Percentiles rank a stretch among this genome's conserved stretches.
Evolutionary conservation across 2,329 filamentous ascomycete genomes (phyloP).

Genomic region (Neofusicoccum sp.): DNA sequence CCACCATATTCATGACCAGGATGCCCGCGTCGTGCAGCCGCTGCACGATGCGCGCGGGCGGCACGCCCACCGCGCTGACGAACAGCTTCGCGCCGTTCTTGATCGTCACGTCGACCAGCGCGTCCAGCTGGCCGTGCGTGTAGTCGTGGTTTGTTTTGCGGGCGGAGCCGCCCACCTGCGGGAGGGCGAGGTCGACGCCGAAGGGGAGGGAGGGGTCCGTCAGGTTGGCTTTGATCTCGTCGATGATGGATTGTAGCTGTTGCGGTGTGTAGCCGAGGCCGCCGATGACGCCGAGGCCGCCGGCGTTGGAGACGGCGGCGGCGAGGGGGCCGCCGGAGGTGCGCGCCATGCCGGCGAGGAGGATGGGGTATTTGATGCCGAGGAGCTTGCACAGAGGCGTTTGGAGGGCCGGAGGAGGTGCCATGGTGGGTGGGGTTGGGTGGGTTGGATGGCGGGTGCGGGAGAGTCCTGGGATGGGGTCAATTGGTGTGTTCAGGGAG

Average conservation of each 20-base stretch:
- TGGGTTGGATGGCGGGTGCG: background rate
- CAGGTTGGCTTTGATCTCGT: conserved; percentile 78
- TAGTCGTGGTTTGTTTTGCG: conserved; percentile 96
- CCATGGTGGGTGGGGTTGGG: conserved; percentile 26
- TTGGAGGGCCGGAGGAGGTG: conserved; percentile 31
- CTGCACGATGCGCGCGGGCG: conserved; percentile 70
- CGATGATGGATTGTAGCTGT: conserved; percentile 76
- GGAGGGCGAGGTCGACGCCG: conserved; percentile 86
- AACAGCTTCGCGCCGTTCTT: conserved; percentile 81
- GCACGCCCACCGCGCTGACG: conserved; percentile 84
- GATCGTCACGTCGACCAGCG: conserved; percentile 83
- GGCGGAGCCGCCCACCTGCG: conserved; percentile 79
- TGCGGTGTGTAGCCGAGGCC: conserved; percentile 53
- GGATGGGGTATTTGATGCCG: conserved; percentile 80
- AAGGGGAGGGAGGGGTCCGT: conserved; percentile 69
- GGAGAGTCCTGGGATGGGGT: too few species aligned
- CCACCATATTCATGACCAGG: conserved; percentile 96
- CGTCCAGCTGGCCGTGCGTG: conserved; percentile 82
- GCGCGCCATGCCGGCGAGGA: conserved; percentile 92
- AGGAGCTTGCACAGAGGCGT: conserved; percentile 57
- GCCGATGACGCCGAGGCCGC: conserved; percentile 66
- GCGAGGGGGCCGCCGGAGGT: conserved; percentile 51
- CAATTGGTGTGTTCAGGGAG: background rate
- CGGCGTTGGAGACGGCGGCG: conserved; percentile 67
- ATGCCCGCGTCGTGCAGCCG: conserved; percentile 76